Conservation (phyloP, 257 asterid genomes). For the Datura wrightii region DNA sequence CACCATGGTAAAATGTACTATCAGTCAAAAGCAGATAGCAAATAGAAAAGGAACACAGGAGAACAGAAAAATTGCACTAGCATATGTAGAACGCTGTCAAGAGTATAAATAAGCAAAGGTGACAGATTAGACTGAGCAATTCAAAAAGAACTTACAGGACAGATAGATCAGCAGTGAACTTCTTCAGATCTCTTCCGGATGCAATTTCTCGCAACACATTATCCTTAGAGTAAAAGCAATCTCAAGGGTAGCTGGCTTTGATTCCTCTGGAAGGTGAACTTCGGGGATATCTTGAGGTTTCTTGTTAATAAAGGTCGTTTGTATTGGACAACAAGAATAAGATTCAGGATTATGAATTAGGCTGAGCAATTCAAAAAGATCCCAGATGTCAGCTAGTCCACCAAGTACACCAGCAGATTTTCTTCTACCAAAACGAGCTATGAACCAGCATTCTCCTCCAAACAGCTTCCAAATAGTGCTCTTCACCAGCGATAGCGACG, state of each 20-base stretch:
- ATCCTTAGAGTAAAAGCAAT: constrained; percentile 56
- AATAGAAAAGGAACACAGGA: neutral
- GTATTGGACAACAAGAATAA: constrained; percentile 79
- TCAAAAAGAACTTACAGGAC: constrained; percentile 45
- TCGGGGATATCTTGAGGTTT: constrained; percentile 71
- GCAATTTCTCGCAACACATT: constrained; percentile 66
- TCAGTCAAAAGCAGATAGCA: neutral
- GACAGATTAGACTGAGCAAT: too few relatives aligned
- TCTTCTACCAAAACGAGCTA: constrained; percentile 67
- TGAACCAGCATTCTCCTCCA: constrained; percentile 72
- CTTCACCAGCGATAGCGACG: constrained; percentile 54
- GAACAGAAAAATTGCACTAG: constrained; percentile 36
- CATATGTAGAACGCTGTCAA: constrained; percentile 73
- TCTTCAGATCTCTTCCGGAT: constrained; percentile 76
- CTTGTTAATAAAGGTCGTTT: constrained; percentile 62
- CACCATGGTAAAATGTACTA: neutral
- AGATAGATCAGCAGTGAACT: constrained; percentile 72
- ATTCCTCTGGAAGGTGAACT: constrained; percentile 65
- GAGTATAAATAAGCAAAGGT: constrained; percentile 29
- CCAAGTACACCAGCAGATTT: constrained; percentile 33
- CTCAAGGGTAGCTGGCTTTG: constrained; percentile 45
- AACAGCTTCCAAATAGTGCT: constrained; percentile 52
- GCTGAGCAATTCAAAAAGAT: constrained; percentile 22
- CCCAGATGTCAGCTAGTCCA: neutral
- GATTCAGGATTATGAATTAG: constrained; percentile 64